Evolutionary conservation across 352 stramenopile species (phyloP).

Genomic region (Phytophthora ohioensis): DNA sequence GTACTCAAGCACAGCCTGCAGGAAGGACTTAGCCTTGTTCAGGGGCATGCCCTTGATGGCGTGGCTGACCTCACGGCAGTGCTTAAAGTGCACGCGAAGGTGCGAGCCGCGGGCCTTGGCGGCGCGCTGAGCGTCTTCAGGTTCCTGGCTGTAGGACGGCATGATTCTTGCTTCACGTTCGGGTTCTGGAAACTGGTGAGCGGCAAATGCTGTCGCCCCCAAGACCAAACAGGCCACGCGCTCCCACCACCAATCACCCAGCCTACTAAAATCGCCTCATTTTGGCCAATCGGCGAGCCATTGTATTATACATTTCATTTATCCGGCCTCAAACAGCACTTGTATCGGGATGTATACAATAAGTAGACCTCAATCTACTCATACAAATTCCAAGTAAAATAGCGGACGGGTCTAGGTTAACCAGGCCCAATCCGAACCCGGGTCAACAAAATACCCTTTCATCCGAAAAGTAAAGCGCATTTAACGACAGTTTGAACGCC

Average conservation of each 20-base stretch:
- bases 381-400: constrained; percentile 6
- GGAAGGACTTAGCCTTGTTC: constrained; percentile 95
- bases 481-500: background rate
- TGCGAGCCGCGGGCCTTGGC: constrained; percentile 97
- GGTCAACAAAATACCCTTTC: no score
- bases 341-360: background rate
- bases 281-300: constrained; percentile 16
- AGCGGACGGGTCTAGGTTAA: background rate
- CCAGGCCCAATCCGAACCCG: no score
- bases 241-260: constrained; percentile 71
- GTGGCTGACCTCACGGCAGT: constrained; percentile 98
- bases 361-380: background rate
- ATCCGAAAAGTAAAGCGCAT: no score
- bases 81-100: constrained; percentile 99
- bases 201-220: constrained; percentile 30
- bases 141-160: constrained; percentile 92
- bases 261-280: constrained; percentile 20
- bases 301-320: background rate
- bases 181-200: constrained; percentile 79
- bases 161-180: constrained; percentile 84
- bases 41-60: constrained; percentile 98
- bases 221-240: constrained; percentile 34
- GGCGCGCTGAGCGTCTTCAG: constrained; percentile 88
- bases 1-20: constrained; percentile 97
- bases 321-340: background rate